A percentile compares a stretch with the other conserved stretches of the same genome.
Evolutionary conservation across 148 eudicot genomes (phyloP).

Genomic region (Heliamphora exappendiculata): DNA sequence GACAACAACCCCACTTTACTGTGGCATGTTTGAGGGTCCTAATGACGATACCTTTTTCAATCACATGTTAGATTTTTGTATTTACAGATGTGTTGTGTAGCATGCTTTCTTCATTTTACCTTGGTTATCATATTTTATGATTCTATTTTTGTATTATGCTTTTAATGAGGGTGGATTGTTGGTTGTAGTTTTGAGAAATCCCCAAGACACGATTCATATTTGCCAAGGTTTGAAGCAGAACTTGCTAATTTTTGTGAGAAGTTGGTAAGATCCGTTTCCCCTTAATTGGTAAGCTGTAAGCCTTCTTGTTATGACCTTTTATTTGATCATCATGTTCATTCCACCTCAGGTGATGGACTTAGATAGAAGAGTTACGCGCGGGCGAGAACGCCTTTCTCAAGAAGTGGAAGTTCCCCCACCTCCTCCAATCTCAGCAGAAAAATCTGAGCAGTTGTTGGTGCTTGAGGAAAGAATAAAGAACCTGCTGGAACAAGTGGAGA

Average conservation of each 20-base stretch:
- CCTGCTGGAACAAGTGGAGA: slow-evolving; percentile 83
- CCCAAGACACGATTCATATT: slow-evolving; percentile 83
- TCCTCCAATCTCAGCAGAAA: slow-evolving; percentile 87
- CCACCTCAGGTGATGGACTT: slow-evolving; percentile 68
- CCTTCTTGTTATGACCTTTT: background rate
- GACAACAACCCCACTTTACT: too few species aligned
- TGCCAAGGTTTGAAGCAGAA: slow-evolving; percentile 84
- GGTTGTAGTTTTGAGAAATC: slow-evolving; percentile 72
- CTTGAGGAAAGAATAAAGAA: slow-evolving; percentile 86
- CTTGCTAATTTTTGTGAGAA: slow-evolving; percentile 91
- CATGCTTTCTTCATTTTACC: background rate
- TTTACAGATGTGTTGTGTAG: too few species aligned
- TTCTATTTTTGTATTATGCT: background rate
- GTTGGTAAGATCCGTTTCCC: slow-evolving; percentile 45
- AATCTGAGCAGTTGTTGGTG: slow-evolving; percentile 85
- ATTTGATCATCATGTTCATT: background rate
- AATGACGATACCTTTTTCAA: too few species aligned
- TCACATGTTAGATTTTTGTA: too few species aligned
- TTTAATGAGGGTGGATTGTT: slow-evolving; percentile 18
- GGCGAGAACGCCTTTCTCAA: slow-evolving; percentile 90
- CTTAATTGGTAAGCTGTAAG: background rate
- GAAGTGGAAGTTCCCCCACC: slow-evolving; percentile 79
- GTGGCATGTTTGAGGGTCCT: too few species aligned
- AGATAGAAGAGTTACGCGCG: slow-evolving; percentile 87
- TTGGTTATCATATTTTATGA: background rate